Evolutionary conservation across 441 rosid species (phyloP), one percentile per base, ranked within the genome.

Genomic region (Populus hybrid): DNA sequence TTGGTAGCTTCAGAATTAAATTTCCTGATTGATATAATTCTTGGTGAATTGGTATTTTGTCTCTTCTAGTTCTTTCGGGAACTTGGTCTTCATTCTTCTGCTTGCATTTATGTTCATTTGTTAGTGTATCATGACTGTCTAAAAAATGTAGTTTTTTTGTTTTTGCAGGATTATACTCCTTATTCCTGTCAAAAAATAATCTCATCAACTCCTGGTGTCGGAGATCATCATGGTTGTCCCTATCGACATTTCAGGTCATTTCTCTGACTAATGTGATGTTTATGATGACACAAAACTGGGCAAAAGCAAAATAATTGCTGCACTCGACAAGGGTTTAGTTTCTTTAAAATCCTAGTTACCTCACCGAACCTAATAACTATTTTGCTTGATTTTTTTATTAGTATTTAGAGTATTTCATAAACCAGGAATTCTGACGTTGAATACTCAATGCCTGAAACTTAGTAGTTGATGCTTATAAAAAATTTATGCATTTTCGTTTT

Each of bases 221-320:
- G 99, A 24, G 97, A 94, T 81, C 94, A 95, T 82, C 97, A 93
- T 74, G 97, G 99, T 70, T 95, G 98, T 74, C 99, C 99, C 57
- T 95, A 89, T 79, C 89, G 97, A 75, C 97, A 94, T 86, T 93
- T 94, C 84, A 92, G 98, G 98, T 93, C 40, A 81, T 21, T 79
- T 38, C 67, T 73, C n/a, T 36, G 35, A 35, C 65, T 70, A 69
- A 40, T 61, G 64, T 8, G 32, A 70, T 73, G 70, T 32, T 70
- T 40, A 35, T 67, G 14, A 6, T 63, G 80, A 40, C 16, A 20
- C n/a, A 46, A 32, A 46, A 24, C 67, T 46, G 50, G 72, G 42
- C n/a, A 18, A 67, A 12, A 73, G 61, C 63, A 38, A 35, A 74
- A 54, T 75, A n/a, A 32, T 26, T 34, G 46, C 8, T 36, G 34